These are phyloP conservation scores for Canavalia ensiformis DNA, from an alignment of 306 rosid genomes.

Conservation along the genomic window DNA sequence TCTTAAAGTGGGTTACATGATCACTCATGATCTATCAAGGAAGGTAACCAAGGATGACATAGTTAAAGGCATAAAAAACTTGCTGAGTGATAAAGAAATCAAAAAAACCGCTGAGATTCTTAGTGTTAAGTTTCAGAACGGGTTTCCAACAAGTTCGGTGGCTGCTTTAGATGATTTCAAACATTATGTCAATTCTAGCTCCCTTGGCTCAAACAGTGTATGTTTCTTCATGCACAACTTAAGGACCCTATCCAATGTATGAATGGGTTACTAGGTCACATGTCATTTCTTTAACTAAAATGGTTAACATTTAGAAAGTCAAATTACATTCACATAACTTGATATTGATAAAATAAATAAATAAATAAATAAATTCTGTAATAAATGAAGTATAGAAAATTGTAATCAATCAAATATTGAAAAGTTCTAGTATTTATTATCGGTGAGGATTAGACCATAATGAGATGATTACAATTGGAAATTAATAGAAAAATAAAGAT, in stretches of 20 bases:
- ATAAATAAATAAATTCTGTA: no score
- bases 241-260: no score
- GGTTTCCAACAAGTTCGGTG: conserved; percentile 60
- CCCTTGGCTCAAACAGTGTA: background rate
- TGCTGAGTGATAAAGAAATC: conserved; percentile 58
- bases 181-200: background rate
- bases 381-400: no score
- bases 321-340: no score
- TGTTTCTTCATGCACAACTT: background rate
- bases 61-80: conserved; percentile 54
- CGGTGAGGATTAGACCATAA: no score
- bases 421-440: no score
- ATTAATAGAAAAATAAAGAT: no score
- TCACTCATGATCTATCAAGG: conserved; percentile 47
- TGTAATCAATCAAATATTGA: no score
- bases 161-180: conserved; percentile 61
- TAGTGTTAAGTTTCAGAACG: conserved; percentile 52
- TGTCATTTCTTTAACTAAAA: background rate
- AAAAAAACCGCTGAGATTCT: conserved; percentile 48
- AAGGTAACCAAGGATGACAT: conserved; percentile 55
- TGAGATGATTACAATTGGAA: no score
- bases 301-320: background rate
- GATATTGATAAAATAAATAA: no score
- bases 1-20: conserved; percentile 60
- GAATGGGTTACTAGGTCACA: background rate